These are phyloP conservation scores for Panaeolus cyanescens DNA, from an alignment of 768 basidiomycete species.

Conservation along the genomic window DNA sequence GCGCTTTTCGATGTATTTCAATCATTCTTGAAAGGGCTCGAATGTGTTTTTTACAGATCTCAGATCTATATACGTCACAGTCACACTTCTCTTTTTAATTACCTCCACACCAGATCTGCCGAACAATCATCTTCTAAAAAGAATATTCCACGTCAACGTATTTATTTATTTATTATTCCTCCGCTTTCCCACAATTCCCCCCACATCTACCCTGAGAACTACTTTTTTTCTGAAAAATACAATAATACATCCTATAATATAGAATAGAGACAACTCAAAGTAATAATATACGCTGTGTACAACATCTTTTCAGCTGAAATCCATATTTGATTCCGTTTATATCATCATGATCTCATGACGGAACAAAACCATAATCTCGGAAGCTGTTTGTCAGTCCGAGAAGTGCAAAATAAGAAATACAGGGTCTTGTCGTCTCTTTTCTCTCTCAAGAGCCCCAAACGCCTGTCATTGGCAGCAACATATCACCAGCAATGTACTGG, in stretches of 20 bases:
- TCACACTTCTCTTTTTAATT: not conserved
- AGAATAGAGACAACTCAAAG: too few species aligned
- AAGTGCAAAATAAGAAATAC: conserved; percentile 1
- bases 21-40: not conserved
- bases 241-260: too few species aligned
- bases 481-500: not conserved
- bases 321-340: not conserved
- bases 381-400: not conserved
- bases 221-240: too few species aligned
- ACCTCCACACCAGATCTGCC: not conserved
- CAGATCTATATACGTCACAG: not conserved
- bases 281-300: too few species aligned
- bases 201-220: not conserved
- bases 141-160: not conserved
- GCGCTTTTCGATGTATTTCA: too few species aligned
- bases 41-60: not conserved
- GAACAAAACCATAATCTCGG: not conserved
- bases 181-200: not conserved
- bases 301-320: not conserved
- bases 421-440: not conserved
- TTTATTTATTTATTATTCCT: not conserved
- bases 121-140: not conserved
- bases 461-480: not conserved
- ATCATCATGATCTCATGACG: not conserved
- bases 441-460: not conserved